Evolutionary conservation across 2,329 filamentous ascomycete genomes (phyloP).

Genomic region (Colletotrichum tropicale): DNA sequence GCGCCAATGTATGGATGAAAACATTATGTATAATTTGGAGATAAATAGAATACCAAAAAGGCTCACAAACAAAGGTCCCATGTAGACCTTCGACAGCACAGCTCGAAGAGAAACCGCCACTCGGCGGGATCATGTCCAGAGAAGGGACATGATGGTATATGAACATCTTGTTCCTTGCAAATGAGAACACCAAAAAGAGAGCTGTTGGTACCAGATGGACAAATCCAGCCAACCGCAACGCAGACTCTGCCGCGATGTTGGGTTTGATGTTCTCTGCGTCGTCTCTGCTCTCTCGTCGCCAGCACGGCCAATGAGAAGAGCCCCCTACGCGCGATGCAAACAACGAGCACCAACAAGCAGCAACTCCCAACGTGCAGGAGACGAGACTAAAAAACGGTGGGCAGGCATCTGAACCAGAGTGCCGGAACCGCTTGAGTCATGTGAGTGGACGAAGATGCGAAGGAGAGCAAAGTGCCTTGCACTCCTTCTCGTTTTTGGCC

Average conservation of each 20-base stretch:
- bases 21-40: not conserved
- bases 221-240: not conserved
- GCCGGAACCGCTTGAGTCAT: conserved; percentile 2
- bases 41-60: not conserved
- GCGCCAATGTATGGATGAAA: not conserved
- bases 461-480: not conserved
- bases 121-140: not conserved
- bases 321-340: conserved; percentile 8
- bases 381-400: not conserved
- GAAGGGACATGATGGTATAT: conserved; percentile 4
- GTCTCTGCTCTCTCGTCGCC: not conserved
- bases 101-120: not conserved
- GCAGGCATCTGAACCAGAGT: not conserved
- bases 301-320: conserved; percentile 3
- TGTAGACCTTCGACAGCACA: not conserved
- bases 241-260: conserved; percentile 6
- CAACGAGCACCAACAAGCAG: not conserved
- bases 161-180: not conserved
- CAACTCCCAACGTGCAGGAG: not conserved
- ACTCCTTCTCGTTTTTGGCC: not conserved
- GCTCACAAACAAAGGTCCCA: not conserved
- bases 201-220: not conserved
- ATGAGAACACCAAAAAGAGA: not conserved
- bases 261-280: not conserved
- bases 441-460: conserved; percentile 1